Percentiles rank a stretch among this genome's conserved stretches.
Evolutionary conservation across 371 early-diverging fungal genomes (phyloP).

Genomic region (Saksenaea oblongispora): DNA sequence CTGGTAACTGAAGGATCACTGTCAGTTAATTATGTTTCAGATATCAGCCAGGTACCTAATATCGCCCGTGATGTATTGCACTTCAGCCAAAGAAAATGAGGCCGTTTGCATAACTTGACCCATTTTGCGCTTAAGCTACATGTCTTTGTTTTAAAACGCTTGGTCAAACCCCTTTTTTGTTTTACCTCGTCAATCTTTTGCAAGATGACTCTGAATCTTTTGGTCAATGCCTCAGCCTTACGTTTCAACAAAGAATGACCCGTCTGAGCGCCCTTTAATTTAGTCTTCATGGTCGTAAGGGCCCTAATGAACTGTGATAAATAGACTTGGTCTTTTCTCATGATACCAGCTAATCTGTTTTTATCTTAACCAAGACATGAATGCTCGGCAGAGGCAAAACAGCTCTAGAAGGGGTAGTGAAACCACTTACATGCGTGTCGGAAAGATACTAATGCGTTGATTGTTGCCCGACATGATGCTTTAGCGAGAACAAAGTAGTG

Average conservation of each 20-base stretch:
- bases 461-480: conserved; percentile 67
- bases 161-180: background rate
- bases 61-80: conserved; percentile 97
- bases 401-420: background rate
- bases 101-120: conserved; percentile 97
- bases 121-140: conserved; percentile 59
- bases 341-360: background rate
- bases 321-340: background rate
- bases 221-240: conserved; percentile 96
- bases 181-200: conserved; percentile 87
- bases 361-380: background rate
- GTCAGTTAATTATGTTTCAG: background rate
- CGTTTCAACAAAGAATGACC: conserved; percentile 96
- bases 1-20: conserved; percentile 71
- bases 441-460: conserved; percentile 76
- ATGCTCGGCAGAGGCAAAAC: background rate
- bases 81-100: conserved; percentile 97
- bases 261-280: conserved; percentile 97
- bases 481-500: conserved; percentile 1
- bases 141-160: background rate
- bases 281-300: conserved; percentile 87
- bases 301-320: conserved; percentile 61
- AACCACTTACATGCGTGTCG: conserved; percentile 79
- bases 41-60: conserved; percentile 65
- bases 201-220: conserved; percentile 91